Conservation (phyloP, 208 protist species). For the Wallacemonas rigidus region DNA sequence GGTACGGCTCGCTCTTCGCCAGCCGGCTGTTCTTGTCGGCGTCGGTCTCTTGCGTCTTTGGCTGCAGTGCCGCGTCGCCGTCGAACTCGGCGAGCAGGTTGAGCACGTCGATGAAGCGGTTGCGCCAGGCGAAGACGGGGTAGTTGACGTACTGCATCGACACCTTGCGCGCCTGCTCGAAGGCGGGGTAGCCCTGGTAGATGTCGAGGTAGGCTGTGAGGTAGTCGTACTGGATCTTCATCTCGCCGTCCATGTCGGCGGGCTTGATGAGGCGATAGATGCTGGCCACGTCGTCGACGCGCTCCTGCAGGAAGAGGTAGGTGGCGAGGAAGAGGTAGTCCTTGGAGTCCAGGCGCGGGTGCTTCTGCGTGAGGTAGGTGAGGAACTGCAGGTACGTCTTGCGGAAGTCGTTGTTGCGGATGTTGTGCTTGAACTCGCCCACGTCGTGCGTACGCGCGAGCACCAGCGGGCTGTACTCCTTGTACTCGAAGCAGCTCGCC, state of each 20-base stretch:
- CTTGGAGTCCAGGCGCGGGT: no score
- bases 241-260: conserved; percentile 1
- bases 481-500: conserved; percentile 20
- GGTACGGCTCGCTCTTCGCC: conserved; percentile 13
- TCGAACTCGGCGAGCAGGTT: conserved; percentile 20
- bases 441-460: conserved; percentile 23
- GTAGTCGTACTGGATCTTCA: conserved; percentile 24
- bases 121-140: conserved; percentile 27
- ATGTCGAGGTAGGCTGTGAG: conserved; percentile 22
- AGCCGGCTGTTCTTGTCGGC: no score
- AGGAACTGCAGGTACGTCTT: no score
- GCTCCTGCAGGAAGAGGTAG: no score
- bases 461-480: conserved; percentile 26
- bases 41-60: no score
- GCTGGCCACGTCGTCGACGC: no score
- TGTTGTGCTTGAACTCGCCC: conserved; percentile 24
- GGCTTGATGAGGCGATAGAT: no score
- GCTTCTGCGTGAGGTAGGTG: no score
- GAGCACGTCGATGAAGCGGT: conserved; percentile 26
- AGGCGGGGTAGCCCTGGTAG: conserved; percentile 8
- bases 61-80: conserved; percentile 7
- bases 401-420: no score
- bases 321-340: no score
- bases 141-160: conserved; percentile 22
- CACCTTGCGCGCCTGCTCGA: conserved; percentile 10